These are phyloP conservation scores for Solioccasus polychromus DNA, from an alignment of 768 basidiomycete genomes.

Conservation along the genomic window DNA sequence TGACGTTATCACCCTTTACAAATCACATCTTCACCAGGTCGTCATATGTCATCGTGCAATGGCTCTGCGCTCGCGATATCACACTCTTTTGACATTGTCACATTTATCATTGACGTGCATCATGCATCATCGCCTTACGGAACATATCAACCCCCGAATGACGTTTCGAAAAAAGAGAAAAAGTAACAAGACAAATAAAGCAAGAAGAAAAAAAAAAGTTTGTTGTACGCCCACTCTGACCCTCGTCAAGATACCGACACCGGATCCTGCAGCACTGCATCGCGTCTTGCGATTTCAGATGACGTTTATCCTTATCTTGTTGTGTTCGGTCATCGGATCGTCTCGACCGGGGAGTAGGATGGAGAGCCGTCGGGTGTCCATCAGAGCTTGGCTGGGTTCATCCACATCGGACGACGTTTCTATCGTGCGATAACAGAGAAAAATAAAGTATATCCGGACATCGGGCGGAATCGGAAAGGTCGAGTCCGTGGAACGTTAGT, in stretches of 20 bases:
- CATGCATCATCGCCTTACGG: background rate
- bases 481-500: too few relatives aligned
- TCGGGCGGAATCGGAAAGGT: conserved; percentile 12
- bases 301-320: background rate
- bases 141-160: background rate
- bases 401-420: conserved; percentile 22
- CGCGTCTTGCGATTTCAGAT: background rate
- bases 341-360: background rate
- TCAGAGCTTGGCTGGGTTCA: conserved; percentile 20
- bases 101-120: too few relatives aligned
- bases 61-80: too few relatives aligned
- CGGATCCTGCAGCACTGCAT: background rate
- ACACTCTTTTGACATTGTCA: too few relatives aligned
- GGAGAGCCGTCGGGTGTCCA: background rate
- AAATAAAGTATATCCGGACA: background rate
- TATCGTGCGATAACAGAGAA: background rate
- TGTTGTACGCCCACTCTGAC: background rate
- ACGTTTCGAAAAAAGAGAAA: background rate
- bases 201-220: background rate
- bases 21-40: too few relatives aligned
- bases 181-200: background rate
- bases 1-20: too few relatives aligned
- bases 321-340: background rate
- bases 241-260: background rate
- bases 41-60: too few relatives aligned